Evolutionary conservation across 1,284 basidiomycete species (phyloP).

Genomic region (Trametes hirsuta): DNA sequence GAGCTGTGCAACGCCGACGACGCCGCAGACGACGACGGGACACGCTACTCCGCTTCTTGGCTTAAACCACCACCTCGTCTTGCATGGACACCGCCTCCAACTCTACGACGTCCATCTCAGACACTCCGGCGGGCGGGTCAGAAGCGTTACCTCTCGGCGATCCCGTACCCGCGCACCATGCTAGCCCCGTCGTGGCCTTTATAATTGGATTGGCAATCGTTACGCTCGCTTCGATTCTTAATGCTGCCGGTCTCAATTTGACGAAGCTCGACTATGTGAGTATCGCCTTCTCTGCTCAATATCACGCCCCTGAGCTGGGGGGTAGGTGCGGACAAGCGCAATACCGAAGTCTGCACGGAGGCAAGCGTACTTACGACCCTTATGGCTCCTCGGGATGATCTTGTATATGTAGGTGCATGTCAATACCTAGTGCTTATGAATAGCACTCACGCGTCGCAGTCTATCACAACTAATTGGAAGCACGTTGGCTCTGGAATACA

Average conservation of each 20-base stretch:
- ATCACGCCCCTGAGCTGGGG: neutral
- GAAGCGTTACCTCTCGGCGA: slow-evolving; percentile 21
- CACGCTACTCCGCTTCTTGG: neutral
- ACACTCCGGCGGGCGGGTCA: slow-evolving; percentile 9
- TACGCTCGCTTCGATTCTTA: slow-evolving; percentile 76
- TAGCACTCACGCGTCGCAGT: slow-evolving; percentile 37
- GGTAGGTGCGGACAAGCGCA: slow-evolving; percentile 67
- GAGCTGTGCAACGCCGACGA: slow-evolving; percentile 9
- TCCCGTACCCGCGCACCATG: slow-evolving; percentile 42
- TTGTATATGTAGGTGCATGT: slow-evolving; percentile 64
- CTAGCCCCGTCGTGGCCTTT: slow-evolving; percentile 71
- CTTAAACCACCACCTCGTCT: slow-evolving; percentile 5
- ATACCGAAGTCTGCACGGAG: slow-evolving; percentile 71
- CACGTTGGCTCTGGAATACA: slow-evolving; percentile 84
- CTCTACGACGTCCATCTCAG: slow-evolving; percentile 12
- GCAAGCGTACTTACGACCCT: slow-evolving; percentile 75
- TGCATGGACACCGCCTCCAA: slow-evolving; percentile 24
- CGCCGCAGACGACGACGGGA: neutral
- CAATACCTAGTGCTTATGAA: no score
- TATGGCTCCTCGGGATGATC: slow-evolving; percentile 84
- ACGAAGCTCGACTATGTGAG: slow-evolving; percentile 84
- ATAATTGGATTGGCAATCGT: slow-evolving; percentile 83
- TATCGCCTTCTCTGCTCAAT: neutral
- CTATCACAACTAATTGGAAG: slow-evolving; percentile 85
- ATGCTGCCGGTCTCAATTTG: slow-evolving; percentile 83